These are phyloP conservation scores for Astragalus glycyphyllos DNA, from an alignment of 306 rosid species.

Conservation along the genomic window DNA sequence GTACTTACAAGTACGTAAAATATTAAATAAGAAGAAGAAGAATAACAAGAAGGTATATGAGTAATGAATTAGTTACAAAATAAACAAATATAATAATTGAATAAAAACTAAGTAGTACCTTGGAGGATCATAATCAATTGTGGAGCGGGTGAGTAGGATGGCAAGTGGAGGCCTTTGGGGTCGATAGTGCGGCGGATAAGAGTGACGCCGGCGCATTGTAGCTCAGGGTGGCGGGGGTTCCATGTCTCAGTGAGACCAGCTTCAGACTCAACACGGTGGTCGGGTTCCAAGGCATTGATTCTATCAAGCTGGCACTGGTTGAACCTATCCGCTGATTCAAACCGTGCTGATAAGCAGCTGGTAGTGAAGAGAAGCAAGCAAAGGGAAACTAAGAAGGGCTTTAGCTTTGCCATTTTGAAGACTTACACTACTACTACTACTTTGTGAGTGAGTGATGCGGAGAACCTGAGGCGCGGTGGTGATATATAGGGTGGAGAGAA, in stretches of 20 bases:
- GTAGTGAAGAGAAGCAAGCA: slow-evolving; percentile 24
- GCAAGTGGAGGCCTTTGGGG: slow-evolving; percentile 40
- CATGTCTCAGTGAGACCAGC: slow-evolving; percentile 46
- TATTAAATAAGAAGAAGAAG: too few species aligned
- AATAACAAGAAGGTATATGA: too few species aligned
- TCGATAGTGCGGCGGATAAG: slow-evolving; percentile 29
- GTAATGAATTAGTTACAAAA: too few species aligned
- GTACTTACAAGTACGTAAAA: too few species aligned
- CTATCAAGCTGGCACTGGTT: slow-evolving; percentile 39
- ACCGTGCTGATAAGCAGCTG: slow-evolving; percentile 45
- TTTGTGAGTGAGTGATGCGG: background rate
- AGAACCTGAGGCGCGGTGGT: background rate
- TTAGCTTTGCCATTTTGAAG: too few species aligned
- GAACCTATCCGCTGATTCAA: background rate
- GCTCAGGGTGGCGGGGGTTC: slow-evolving; percentile 40
- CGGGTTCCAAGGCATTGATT: slow-evolving; percentile 43
- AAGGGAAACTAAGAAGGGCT: background rate
- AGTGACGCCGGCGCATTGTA: slow-evolving; percentile 44
- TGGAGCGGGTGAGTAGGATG: slow-evolving; percentile 36
- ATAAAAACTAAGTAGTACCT: background rate
- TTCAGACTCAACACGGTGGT: slow-evolving; percentile 38
- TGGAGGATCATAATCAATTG: slow-evolving; percentile 20
- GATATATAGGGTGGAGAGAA: slow-evolving; percentile 36
- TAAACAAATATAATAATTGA: too few species aligned
- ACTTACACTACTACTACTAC: too few species aligned